These are phyloP conservation scores for Suillus subalutaceus DNA, from an alignment of 768 basidiomycete species.

Conservation along the genomic window DNA sequence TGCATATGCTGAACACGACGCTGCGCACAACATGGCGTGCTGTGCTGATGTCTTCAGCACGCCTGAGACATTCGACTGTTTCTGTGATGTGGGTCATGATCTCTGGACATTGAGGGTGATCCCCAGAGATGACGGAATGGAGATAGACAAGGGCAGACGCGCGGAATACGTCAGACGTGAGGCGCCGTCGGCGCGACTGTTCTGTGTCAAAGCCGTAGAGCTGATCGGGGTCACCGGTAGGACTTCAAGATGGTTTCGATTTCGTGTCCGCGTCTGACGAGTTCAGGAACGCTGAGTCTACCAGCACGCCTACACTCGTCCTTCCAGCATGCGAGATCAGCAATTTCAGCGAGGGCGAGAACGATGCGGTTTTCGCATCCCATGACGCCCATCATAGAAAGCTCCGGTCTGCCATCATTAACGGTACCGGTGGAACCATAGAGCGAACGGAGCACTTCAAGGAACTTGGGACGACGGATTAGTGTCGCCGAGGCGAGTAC, in stretches of 20 bases:
- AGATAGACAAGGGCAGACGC: constrained; percentile 76
- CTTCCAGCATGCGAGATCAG: constrained; percentile 71
- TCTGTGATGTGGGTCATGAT: constrained; percentile 61
- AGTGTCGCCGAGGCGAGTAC: constrained; percentile 78
- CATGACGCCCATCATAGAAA: constrained; percentile 82
- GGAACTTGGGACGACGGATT: constrained; percentile 55
- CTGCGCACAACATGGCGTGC: constrained; percentile 67
- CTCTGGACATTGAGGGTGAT: constrained; percentile 66
- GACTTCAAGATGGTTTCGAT: constrained; percentile 49
- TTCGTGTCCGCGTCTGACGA: constrained; percentile 53
- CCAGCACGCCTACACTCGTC: constrained; percentile 40
- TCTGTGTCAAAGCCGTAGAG: constrained; percentile 6
- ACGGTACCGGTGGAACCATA: constrained; percentile 39
- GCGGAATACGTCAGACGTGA: constrained; percentile 71
- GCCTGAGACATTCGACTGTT: constrained; percentile 50
- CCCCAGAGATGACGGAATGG: constrained; percentile 75
- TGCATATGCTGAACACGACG: constrained; percentile 79
- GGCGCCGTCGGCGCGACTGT: constrained; percentile 39
- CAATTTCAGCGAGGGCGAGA: constrained; percentile 80
- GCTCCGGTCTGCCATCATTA: constrained; percentile 43
- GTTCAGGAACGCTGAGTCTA: constrained; percentile 58
- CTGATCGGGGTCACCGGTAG: constrained; percentile 6
- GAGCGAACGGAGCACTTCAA: constrained; percentile 52
- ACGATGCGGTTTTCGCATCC: constrained; percentile 85
- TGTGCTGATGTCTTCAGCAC: constrained; percentile 39